phyloP scores from a whole-genome alignment of 1,139 yeast genomes.

The Geotrichum macrosporum region DNA sequence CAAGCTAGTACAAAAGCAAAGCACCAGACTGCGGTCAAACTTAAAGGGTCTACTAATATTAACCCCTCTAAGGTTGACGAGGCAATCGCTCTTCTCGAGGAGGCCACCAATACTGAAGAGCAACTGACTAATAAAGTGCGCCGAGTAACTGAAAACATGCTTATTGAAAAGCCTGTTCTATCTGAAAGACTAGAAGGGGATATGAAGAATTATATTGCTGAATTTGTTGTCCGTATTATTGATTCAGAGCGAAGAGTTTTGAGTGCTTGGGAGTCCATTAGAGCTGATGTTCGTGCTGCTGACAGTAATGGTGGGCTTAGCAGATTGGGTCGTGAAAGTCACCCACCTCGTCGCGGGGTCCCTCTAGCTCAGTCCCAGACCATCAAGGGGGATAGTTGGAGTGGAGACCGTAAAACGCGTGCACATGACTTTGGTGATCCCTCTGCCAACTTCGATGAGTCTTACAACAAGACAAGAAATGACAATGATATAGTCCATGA shows the following conservation, averaged over 20 bases:
- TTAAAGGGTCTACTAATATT: slow-evolving; percentile 69
- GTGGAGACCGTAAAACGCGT: slow-evolving; percentile 46
- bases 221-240: slow-evolving; percentile 64
- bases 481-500: slow-evolving; percentile 24
- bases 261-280: slow-evolving; percentile 66
- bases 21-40: slow-evolving; percentile 68
- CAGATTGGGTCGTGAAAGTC: slow-evolving; percentile 71
- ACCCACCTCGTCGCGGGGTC: slow-evolving; percentile 35
- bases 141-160: slow-evolving; percentile 81
- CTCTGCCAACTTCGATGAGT: slow-evolving; percentile 14
- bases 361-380: slow-evolving; percentile 44
- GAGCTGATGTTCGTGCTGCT: slow-evolving; percentile 69
- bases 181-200: slow-evolving; percentile 54
- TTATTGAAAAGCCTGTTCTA: slow-evolving; percentile 62
- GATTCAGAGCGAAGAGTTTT: slow-evolving; percentile 83
- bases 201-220: slow-evolving; percentile 52
- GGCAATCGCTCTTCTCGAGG: slow-evolving; percentile 73
- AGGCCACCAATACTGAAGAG: slow-evolving; percentile 74
- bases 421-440: slow-evolving; percentile 37
- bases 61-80: slow-evolving; percentile 90
- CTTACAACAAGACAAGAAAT: slow-evolving; percentile 22
- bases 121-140: slow-evolving; percentile 69
- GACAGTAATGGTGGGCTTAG: slow-evolving; percentile 80
- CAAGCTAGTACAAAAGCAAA: slow-evolving; percentile 67
- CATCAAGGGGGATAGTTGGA: slow-evolving; percentile 57